Evolutionary conservation across 2,329 filamentous ascomycete genomes (phyloP), one percentile per base, ranked within the genome.

Genomic region (Bisporella sp.): DNA sequence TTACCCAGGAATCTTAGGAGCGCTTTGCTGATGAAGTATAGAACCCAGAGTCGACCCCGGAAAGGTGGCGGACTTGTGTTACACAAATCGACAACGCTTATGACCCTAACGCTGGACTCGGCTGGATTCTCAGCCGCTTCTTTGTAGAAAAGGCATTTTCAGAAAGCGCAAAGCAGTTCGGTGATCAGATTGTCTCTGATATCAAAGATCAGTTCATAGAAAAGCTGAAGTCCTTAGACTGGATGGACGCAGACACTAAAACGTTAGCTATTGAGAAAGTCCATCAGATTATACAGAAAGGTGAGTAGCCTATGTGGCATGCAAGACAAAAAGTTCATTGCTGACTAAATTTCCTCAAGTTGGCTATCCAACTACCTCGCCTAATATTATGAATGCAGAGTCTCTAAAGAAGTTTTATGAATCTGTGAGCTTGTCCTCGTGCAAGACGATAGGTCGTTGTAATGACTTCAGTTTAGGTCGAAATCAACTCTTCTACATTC

Each of bases 61-160:
- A 87, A 59, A 74, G 83, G 45, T 87, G 83, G 83, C 74, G 82
- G 58, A 81, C 73, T 5, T 88, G 84, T 57, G 73, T 87, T 31
- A 63, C 63, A 6, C 72, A 75, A 33, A 73, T 84, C 5, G 81
- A 85, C 55, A 37, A n/a, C n/a, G 35, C 35, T 9, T 37, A 37
- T 4, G 35, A 37, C n/a, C 35, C 35, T n/a, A 37, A 37, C 35
- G 64, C 66, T 28, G 75, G 77, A 5, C 64, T 88, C 28, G 77
- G 77, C 2, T 88, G 84, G 83, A 82, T 85, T 45, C 68, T 87
- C 12, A 84, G 82, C 61, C 78, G 82, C 28, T 87, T 88, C 68
- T 89, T 83, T 55, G 73, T 88, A 2, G 77, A 87, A 54, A 79
- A 79, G 45, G 76, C 82, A 1, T 89, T 88, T 59, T 80, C 82